Percentiles rank a stretch among this genome's conserved stretches.
Conservation (phyloP, 768 basidiomycete genomes). For the Termitomyces sp. region DNA sequence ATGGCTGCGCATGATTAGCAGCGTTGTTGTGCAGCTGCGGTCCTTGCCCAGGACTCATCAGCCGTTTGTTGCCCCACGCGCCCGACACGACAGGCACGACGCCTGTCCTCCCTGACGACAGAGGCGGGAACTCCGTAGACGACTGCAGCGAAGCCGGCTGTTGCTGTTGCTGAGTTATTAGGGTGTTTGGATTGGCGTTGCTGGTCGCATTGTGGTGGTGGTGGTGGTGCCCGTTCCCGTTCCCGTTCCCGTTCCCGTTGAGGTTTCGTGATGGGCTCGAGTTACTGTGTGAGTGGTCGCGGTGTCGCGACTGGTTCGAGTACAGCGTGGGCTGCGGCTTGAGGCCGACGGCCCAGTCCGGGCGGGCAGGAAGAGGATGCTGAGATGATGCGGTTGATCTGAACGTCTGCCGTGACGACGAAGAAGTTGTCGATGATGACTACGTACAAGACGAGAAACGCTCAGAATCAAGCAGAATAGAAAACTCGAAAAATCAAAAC, state of each 20-base stretch:
- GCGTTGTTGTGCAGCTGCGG: slow-evolving; percentile 13
- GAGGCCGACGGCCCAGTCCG: slow-evolving; percentile 86
- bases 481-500: slow-evolving; percentile 22
- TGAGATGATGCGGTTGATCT: slow-evolving; percentile 70
- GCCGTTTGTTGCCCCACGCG: slow-evolving; percentile 66
- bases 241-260: slow-evolving; percentile 19
- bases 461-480: slow-evolving; percentile 3
- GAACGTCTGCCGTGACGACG: slow-evolving; percentile 72
- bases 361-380: slow-evolving; percentile 74
- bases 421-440: slow-evolving; percentile 77
- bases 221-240: neutral
- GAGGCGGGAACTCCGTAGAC: slow-evolving; percentile 66
- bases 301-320: slow-evolving; percentile 41
- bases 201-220: slow-evolving; percentile 6
- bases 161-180: slow-evolving; percentile 16
- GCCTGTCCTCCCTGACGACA: slow-evolving; percentile 33
- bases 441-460: slow-evolving; percentile 10
- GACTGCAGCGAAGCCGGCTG: slow-evolving; percentile 36
- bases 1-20: slow-evolving; percentile 24
- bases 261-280: slow-evolving; percentile 28
- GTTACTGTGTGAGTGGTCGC: slow-evolving; percentile 37
- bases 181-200: slow-evolving; percentile 18
- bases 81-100: slow-evolving; percentile 47
- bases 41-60: slow-evolving; percentile 24
- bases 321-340: slow-evolving; percentile 71